Conservation (phyloP, 1,284 basidiomycete species). For the Stygiomarasmius scandens region DNA sequence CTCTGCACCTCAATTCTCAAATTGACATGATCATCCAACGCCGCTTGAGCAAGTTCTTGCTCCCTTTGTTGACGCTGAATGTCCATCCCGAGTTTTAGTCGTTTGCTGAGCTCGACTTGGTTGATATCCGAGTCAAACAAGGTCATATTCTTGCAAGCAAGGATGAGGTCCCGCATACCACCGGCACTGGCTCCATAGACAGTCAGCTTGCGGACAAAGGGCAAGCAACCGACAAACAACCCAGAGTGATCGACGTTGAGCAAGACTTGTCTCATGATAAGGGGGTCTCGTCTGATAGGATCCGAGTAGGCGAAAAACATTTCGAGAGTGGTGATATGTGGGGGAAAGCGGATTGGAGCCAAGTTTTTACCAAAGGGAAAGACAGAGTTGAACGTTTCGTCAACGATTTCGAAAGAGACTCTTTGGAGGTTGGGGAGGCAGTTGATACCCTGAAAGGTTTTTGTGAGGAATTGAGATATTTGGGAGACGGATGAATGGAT, state of each 20-base stretch:
- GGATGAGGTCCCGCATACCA: too few relatives aligned
- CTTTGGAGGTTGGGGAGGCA: not conserved
- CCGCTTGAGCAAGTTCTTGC: not conserved
- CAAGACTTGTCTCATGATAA: too few relatives aligned
- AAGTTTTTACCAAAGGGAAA: not conserved
- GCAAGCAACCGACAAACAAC: too few relatives aligned
- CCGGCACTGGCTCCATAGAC: too few relatives aligned
- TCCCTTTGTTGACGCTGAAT: too few relatives aligned
- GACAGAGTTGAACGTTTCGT: not conserved
- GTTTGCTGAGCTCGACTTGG: too few relatives aligned
- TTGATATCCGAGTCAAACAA: too few relatives aligned
- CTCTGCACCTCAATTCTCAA: not conserved
- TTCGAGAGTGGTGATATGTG: not conserved
- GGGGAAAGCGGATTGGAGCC: not conserved
- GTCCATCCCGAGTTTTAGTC: too few relatives aligned
- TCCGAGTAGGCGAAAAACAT: not conserved
- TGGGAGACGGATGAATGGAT: not conserved
- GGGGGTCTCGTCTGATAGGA: not conserved
- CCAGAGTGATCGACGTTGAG: too few relatives aligned
- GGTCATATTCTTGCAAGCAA: too few relatives aligned
- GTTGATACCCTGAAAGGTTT: not conserved
- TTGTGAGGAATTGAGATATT: not conserved
- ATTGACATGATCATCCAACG: not conserved
- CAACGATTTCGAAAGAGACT: not conserved
- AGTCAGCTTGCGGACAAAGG: too few relatives aligned